A percentile compares a stretch with the other conserved stretches of the same genome.
These are phyloP conservation scores for Rhizopus microsporus DNA, from an alignment of 371 early-diverging fungal species.

Conservation along the genomic window DNA sequence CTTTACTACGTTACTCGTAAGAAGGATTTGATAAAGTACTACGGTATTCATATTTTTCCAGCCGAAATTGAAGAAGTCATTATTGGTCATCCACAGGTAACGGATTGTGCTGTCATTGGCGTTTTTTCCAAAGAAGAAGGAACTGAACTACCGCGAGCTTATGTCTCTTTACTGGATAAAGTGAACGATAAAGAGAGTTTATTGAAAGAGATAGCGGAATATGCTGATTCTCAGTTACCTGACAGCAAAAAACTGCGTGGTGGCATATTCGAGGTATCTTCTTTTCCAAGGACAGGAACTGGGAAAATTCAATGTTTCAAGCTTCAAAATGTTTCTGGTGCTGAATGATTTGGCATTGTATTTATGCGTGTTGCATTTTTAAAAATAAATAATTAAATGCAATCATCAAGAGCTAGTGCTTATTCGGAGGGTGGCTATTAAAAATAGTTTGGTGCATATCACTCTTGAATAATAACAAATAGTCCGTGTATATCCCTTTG, in stretches of 20 bases:
- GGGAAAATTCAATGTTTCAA: slow-evolving; percentile 28
- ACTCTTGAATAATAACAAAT: no score
- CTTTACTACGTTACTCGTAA: slow-evolving; percentile 60
- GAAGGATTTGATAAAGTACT: slow-evolving; percentile 72
- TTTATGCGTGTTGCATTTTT: no score
- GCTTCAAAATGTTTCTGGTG: background rate
- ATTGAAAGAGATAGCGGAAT: slow-evolving; percentile 54
- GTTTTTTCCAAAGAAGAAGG: slow-evolving; percentile 47
- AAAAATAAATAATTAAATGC: no score
- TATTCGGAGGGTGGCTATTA: no score
- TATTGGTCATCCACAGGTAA: slow-evolving; percentile 66
- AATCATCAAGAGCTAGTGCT: no score
- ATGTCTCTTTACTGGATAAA: slow-evolving; percentile 51
- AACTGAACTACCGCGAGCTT: slow-evolving; percentile 76
- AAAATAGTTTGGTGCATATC: no score
- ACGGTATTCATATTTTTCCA: slow-evolving; percentile 39
- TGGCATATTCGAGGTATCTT: slow-evolving; percentile 63
- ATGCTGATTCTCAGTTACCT: slow-evolving; percentile 56
- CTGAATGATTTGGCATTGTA: no score
- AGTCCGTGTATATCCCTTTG: no score
- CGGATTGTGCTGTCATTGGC: slow-evolving; percentile 72
- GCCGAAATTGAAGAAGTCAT: slow-evolving; percentile 35
- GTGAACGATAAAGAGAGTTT: slow-evolving; percentile 21
- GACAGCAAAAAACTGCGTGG: slow-evolving; percentile 73
- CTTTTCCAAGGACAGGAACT: slow-evolving; percentile 64